Base-by-base conservation (phyloP, 176 grass and related monocot genomes). In the Dactylis glomerata region DNA sequence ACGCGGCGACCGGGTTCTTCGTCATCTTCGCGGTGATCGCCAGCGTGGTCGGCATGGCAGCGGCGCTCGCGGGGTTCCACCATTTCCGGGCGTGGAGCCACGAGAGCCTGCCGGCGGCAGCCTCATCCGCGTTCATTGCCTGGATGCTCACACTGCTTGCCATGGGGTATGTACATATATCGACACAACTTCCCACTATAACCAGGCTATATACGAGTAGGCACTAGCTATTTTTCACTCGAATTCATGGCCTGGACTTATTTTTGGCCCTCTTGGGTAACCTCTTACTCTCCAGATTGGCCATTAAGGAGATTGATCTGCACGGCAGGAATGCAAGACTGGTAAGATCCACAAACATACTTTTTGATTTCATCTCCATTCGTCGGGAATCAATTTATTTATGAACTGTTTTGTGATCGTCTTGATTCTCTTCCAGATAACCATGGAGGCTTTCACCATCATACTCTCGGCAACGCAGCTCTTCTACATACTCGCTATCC, bases 61-160 rank as follows among this genome's bases (percentile, higher is more conserved):
- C 97, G 26, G 81, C 97, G 65, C 88, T 99, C 5, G 86, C 97
- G 1, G 97, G 97, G 23, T 16, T 89, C 31, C 19, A 96, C 65
- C 92, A 99, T 37, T 1, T 88, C 75, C 82, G 81, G 2, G 87
- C 75, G 31, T 96, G 97, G 97, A 79, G 13, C 83, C 27, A 34
- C 13, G 86, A 92, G 31, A 94, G 90, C 84, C 72, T 96, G 63
- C 92, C 97, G 5, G 77, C 97, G 10, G 97, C 97, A 3, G 90
- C 78, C n/a, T 89, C 97, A 44, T 89, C 93, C 9, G 97, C 81
- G 27, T 57, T 88, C 81, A 81, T 87, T 9, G 91, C 97, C n/a
- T 99, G 97, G 97, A 61, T 52, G 16, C 97, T 99, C 88, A 99
- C 92, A 62, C 91, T 96, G 38, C 82, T 99, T 83, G 91, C 97